A percentile compares a stretch with the other conserved stretches of the same genome.
These are phyloP conservation scores for Didymella segeticola DNA, from an alignment of 2,329 filamentous ascomycete species.

Conservation along the genomic window DNA sequence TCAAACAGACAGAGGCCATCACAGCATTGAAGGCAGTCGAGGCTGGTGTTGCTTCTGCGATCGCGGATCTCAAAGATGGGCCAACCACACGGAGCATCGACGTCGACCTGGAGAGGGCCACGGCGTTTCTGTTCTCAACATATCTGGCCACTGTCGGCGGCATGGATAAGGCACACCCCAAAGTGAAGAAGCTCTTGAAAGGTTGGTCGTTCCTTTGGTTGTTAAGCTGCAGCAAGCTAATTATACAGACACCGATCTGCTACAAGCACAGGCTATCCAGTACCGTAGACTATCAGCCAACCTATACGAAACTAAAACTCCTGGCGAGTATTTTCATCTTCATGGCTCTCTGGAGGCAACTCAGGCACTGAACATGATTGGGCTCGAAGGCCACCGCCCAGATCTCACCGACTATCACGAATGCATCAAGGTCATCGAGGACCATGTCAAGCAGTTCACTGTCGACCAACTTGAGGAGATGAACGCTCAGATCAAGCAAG, in stretches of 20 bases:
- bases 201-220: constrained; percentile 28
- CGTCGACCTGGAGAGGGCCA: constrained; percentile 62
- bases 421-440: constrained; percentile 51
- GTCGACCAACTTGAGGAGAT: constrained; percentile 50
- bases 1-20: constrained; percentile 61
- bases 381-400: constrained; percentile 66
- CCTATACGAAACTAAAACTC: constrained; percentile 71
- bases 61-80: constrained; percentile 64
- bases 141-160: constrained; percentile 64
- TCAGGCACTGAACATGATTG: constrained; percentile 73
- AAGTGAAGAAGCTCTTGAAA: constrained; percentile 57
- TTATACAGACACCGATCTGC: constrained; percentile 71
- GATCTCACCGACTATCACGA: constrained; percentile 60
- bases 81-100: constrained; percentile 52
- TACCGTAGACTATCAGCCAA: constrained; percentile 78
- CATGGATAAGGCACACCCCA: constrained; percentile 51
- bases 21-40: constrained; percentile 67
- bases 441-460: constrained; percentile 51
- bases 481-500: constrained; percentile 51
- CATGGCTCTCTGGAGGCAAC: constrained; percentile 77
- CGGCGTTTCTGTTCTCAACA: constrained; percentile 64
- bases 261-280: constrained; percentile 72
- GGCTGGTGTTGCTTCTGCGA: constrained; percentile 64
- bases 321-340: constrained; percentile 75
- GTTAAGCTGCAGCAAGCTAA: constrained; percentile 18